Evolutionary conservation across 2,329 filamentous ascomycete species (phyloP), one percentile per base, ranked within the genome.

Genomic region (Penicillium sp.): DNA sequence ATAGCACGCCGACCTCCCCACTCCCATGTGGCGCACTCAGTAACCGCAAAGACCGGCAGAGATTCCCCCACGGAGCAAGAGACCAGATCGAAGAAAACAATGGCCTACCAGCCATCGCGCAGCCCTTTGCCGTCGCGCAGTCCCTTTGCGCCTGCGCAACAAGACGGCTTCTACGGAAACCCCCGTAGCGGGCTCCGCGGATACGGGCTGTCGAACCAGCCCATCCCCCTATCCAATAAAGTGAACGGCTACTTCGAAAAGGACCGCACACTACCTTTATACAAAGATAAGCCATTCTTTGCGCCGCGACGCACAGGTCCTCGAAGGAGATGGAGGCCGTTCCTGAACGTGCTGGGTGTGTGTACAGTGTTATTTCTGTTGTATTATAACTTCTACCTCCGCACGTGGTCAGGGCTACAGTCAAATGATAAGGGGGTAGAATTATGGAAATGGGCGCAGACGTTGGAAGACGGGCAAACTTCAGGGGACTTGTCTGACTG

Each of bases 211-310:
- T 67, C 63, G 22, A 65, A 55, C 66, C 71, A 57, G 62, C 62
- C 72, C 45, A 75, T 77, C 57, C 80, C 77, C 46, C 79, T 90
- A 38, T 79, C 87, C 47, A 82, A 83, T 65, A 85, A 83, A 59
- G 79, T 90, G 35, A 83, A 82, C 49, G 81, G 80, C 56, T 81
- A 92, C 58, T 86, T 92, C 60, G 84, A 86, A 37, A 74, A 75
- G 48, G 78, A 81, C 46, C 79, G 83, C 76, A 79, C 85, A 56
- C 78, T 99, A 60, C 94, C 94, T 44, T 92, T 97, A 89, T 99
- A 99, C 79, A 99, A 99, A 77, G 94, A 99, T 77, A 99, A 99
- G 74, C 94, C 94, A n/a, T 94, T 90, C 71, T 78, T 74, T 55
- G 67, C 74, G n/a, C 71, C 75, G 58, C 80, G 83, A 64, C 83